Percentiles rank a stretch among this genome's conserved stretches.
These are phyloP conservation scores for Globisporangium solare DNA, from an alignment of 352 stramenopile genomes.

Conservation along the genomic window DNA sequence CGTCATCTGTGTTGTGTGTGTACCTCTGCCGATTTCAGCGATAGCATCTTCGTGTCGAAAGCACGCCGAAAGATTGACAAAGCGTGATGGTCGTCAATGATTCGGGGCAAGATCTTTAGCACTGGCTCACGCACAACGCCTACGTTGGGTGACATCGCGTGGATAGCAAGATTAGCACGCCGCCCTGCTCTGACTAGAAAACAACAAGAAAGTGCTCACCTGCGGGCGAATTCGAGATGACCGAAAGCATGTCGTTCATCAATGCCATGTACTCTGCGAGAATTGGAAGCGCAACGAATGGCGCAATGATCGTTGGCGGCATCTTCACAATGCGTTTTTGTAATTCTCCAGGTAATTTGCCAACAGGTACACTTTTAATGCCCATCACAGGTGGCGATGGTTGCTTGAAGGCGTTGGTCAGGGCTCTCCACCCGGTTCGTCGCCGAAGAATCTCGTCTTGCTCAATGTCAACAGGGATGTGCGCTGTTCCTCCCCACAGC, in stretches of 20 bases:
- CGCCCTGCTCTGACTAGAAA: neutral
- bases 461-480: constrained; percentile 63
- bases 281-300: constrained; percentile 60
- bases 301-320: constrained; percentile 61
- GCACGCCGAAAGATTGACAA: constrained; percentile 52
- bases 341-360: constrained; percentile 41
- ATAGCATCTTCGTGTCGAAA: constrained; percentile 48
- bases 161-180: neutral
- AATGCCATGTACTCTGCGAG: constrained; percentile 68
- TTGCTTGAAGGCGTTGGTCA: constrained; percentile 62
- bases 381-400: constrained; percentile 45
- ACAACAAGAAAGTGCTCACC: constrained; percentile 18
- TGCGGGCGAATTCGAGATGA: constrained; percentile 29
- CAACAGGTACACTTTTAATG: constrained; percentile 63
- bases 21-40: constrained; percentile 43
- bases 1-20: neutral
- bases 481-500: constrained; percentile 60
- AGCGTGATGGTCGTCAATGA: constrained; percentile 67
- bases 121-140: constrained; percentile 59
- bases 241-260: constrained; percentile 53
- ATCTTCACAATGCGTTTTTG: constrained; percentile 49
- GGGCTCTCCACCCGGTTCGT: constrained; percentile 63
- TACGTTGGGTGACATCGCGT: constrained; percentile 1
- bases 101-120: constrained; percentile 61
- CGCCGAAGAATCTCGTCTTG: constrained; percentile 67